Percentiles rank a stretch among this genome's conserved stretches.
These are phyloP conservation scores for Lachnellula hyalina DNA, from an alignment of 2,329 filamentous ascomycete species.

Conservation along the genomic window DNA sequence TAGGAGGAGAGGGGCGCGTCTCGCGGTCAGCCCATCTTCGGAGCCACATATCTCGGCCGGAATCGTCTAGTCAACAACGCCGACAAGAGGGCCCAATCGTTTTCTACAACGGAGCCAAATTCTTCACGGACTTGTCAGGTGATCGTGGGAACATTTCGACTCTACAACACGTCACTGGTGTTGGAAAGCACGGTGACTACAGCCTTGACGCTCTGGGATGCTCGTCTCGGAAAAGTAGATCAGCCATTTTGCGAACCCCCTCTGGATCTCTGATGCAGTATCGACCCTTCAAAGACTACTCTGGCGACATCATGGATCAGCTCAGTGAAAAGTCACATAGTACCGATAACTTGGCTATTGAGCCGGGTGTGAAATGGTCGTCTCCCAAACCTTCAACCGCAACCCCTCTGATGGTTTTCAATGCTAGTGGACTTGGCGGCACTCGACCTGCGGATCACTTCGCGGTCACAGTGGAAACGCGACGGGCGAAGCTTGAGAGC, in stretches of 20 bases:
- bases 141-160: constrained; percentile 50
- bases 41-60: neutral
- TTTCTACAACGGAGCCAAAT: constrained; percentile 74
- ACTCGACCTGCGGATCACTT: constrained; percentile 62
- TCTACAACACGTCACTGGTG: constrained; percentile 45
- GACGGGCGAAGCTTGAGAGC: constrained; percentile 15
- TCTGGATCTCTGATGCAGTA: constrained; percentile 44
- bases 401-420: constrained; percentile 35
- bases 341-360: constrained; percentile 15
- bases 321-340: constrained; percentile 15
- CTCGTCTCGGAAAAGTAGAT: neutral
- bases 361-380: constrained; percentile 34
- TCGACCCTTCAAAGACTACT: constrained; percentile 44
- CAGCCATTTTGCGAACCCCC: constrained; percentile 14
- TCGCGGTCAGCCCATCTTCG: neutral
- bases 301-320: constrained; percentile 15
- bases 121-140: constrained; percentile 74
- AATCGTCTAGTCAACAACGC: constrained; percentile 39
- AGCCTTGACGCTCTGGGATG: constrained; percentile 15
- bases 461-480: constrained; percentile 43
- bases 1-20: neutral
- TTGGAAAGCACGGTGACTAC: constrained; percentile 30
- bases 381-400: constrained; percentile 8
- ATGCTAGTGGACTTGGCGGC: constrained; percentile 55
- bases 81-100: constrained; percentile 70